Percentiles rank a stretch among this genome's conserved stretches.
phyloP scores from a whole-genome alignment of 108 stramenopile genomes.

The Nannochloropsis oceanica region DNA sequence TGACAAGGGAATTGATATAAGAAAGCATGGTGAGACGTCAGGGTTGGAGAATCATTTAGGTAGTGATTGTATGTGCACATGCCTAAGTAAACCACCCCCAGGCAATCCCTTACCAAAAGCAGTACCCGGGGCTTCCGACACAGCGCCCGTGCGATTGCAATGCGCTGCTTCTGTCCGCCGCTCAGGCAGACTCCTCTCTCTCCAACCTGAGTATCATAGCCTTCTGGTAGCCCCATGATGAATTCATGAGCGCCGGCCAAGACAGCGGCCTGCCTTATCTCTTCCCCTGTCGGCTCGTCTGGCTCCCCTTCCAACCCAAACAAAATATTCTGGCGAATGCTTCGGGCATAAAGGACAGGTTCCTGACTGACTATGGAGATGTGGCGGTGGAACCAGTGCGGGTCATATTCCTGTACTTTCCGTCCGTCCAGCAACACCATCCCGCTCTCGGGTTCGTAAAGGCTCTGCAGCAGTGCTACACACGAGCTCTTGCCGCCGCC shows the following conservation, averaged over 20 bases:
- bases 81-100: too few relatives aligned
- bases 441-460: conserved; percentile 56
- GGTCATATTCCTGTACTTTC: conserved; percentile 18
- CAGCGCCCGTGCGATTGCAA: conserved; percentile 69
- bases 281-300: neutral
- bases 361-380: conserved; percentile 20
- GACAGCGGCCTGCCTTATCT: conserved; percentile 1
- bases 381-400: conserved; percentile 26
- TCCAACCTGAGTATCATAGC: conserved; percentile 71
- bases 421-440: conserved; percentile 36
- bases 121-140: conserved; percentile 26
- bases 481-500: conserved; percentile 64
- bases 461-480: conserved; percentile 54
- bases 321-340: conserved; percentile 32
- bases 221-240: conserved; percentile 31
- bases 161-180: conserved; percentile 52
- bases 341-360: conserved; percentile 28
- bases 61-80: too few relatives aligned
- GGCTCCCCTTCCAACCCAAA: conserved; percentile 31
- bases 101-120: neutral
- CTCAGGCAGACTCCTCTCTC: conserved; percentile 74
- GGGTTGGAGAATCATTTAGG: too few relatives aligned
- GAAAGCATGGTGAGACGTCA: neutral
- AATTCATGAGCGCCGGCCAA: conserved; percentile 36
- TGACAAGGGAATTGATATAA: conserved; percentile 38